phyloP scores from a whole-genome alignment of 192 early-diverging fungal genomes.

The Umbelopsis isabellina region DNA sequence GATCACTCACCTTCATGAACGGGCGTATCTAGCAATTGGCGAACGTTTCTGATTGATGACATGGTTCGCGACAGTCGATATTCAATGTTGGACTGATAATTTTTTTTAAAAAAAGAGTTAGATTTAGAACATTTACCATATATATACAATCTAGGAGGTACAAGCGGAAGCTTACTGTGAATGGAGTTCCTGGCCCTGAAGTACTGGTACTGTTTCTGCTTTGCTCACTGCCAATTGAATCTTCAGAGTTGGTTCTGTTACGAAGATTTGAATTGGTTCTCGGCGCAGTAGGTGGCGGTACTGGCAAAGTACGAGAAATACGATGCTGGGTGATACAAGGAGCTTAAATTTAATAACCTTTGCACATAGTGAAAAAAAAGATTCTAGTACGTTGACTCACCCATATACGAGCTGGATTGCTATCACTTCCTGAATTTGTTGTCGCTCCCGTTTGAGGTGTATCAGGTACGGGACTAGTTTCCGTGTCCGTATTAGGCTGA shows the following conservation, averaged over 20 bases:
- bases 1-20: constrained; percentile 22
- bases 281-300: background rate
- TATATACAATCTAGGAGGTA: background rate
- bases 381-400: background rate
- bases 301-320: constrained; percentile 4
- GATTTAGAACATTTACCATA: background rate
- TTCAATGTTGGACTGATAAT: constrained; percentile 32
- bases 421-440: background rate
- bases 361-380: background rate
- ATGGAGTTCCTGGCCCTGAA: constrained; percentile 26
- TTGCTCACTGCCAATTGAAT: constrained; percentile 9
- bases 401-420: background rate
- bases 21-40: constrained; percentile 31
- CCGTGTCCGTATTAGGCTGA: background rate
- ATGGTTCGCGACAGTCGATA: constrained; percentile 33
- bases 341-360: background rate
- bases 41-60: constrained; percentile 35
- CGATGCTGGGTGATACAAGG: background rate
- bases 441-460: background rate
- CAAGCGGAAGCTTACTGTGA: constrained; percentile 31
- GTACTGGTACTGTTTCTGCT: background rate
- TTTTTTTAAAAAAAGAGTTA: background rate
- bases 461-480: background rate
- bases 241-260: background rate
- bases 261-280: constrained; percentile 7